Conservation (phyloP, 345 rosid genomes). For the Eucalyptus rudis region DNA sequence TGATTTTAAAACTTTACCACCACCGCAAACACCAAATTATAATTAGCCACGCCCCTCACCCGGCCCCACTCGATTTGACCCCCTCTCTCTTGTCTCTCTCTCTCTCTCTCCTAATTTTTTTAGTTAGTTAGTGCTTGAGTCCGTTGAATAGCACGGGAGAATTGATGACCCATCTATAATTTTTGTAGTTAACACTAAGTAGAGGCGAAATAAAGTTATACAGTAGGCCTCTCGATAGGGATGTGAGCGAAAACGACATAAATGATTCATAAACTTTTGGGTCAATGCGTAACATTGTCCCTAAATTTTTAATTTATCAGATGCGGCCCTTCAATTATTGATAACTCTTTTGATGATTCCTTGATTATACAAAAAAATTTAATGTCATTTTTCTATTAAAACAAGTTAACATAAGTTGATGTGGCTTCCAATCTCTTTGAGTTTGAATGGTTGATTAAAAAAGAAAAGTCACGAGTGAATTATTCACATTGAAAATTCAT, state of each 20-base stretch:
- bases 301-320: rapidly evolving
- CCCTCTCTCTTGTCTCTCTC: neutral
- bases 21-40: neutral
- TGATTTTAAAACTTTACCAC: neutral
- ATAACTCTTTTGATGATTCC: rapidly evolving
- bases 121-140: neutral
- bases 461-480: neutral
- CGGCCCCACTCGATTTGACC: neutral
- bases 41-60: neutral
- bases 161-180: neutral
- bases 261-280: neutral
- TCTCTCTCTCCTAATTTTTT: neutral
- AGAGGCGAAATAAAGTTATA: neutral
- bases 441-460: neutral
- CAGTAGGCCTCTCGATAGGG: neutral
- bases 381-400: neutral
- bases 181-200: neutral
- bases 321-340: rapidly evolving
- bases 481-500: neutral
- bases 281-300: rapidly evolving
- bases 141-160: neutral
- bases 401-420: rapidly evolving
- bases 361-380: rapidly evolving
- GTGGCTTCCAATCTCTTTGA: neutral
- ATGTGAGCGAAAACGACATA: neutral